Evolutionary conservation across 495 filamentous ascomycete genomes (phyloP).

Genomic region (Pyrenula massariospora): DNA sequence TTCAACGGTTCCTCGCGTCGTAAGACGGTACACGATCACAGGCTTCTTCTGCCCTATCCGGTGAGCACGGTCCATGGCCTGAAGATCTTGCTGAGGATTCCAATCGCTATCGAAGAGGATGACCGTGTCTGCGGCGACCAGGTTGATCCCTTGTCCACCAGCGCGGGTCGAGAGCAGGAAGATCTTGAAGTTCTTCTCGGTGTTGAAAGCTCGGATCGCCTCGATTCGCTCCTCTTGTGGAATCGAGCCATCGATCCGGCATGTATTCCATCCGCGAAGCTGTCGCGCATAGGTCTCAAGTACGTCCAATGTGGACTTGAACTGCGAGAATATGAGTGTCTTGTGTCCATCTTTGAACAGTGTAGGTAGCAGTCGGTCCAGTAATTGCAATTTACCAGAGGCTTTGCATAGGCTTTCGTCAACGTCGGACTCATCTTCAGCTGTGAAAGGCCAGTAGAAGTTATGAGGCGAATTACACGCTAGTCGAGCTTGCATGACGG

Average conservation of each 20-base stretch:
- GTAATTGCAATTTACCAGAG: constrained; percentile 89
- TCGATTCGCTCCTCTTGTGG: constrained; percentile 65
- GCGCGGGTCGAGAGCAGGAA: constrained; percentile 87
- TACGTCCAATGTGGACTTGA: constrained; percentile 87
- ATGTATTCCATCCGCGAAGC: constrained; percentile 64
- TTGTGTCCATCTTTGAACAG: constrained; percentile 73
- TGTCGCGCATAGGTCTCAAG: constrained; percentile 70
- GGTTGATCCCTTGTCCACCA: constrained; percentile 91
- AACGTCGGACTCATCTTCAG: constrained; percentile 33
- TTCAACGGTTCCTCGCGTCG: constrained; percentile 87
- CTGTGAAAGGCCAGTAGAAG: constrained; percentile 84
- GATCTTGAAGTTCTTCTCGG: constrained; percentile 51
- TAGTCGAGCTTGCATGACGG: constrained; percentile 82
- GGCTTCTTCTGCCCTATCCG: constrained; percentile 87
- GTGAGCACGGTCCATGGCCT: constrained; percentile 90
- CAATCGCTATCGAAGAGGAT: constrained; percentile 77
- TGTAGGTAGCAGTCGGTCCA: constrained; percentile 72
- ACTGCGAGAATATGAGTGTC: constrained; percentile 92
- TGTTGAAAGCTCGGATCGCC: constrained; percentile 83
- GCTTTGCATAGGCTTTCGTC: constrained; percentile 74
- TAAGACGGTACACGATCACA: constrained; percentile 89
- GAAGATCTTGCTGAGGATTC: constrained; percentile 96
- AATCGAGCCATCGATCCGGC: constrained; percentile 87
- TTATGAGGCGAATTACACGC: constrained; percentile 91
- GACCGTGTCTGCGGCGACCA: constrained; percentile 59